phyloP scores from a whole-genome alignment of 257 asterid genomes.

The Osmanthus fragrans region DNA sequence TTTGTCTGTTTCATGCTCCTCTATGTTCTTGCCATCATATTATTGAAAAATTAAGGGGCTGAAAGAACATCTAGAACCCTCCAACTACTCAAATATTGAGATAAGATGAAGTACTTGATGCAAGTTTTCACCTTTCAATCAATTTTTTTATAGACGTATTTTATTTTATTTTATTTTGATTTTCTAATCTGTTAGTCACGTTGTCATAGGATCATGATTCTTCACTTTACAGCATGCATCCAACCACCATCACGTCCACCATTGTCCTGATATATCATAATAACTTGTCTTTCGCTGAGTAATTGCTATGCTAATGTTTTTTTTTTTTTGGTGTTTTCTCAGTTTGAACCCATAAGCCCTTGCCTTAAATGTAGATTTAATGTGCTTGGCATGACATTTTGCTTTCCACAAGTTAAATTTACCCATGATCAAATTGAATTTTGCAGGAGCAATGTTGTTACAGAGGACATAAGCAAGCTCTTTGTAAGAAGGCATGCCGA shows the following conservation, averaged over 20 bases:
- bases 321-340: neutral
- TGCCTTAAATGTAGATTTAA: neutral
- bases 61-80: neutral
- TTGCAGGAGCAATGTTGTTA: conserved; percentile 87
- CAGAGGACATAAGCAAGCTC: conserved; percentile 85
- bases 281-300: neutral
- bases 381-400: neutral
- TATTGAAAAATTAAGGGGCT: neutral
- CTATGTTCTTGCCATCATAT: neutral
- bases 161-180: neutral
- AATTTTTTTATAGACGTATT: neutral
- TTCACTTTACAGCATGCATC: neutral
- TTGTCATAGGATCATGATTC: neutral
- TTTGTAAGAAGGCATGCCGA: conserved; percentile 53
- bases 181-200: neutral
- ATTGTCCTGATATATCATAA: neutral
- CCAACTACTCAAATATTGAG: neutral
- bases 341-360: neutral
- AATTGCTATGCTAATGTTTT: neutral
- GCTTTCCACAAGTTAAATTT: neutral
- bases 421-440: conserved; percentile 12
- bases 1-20: neutral
- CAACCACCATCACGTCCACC: neutral
- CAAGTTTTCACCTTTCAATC: neutral
- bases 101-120: neutral